Conservation (phyloP, 768 basidiomycete genomes). For the Fistulinella prunicolor region DNA sequence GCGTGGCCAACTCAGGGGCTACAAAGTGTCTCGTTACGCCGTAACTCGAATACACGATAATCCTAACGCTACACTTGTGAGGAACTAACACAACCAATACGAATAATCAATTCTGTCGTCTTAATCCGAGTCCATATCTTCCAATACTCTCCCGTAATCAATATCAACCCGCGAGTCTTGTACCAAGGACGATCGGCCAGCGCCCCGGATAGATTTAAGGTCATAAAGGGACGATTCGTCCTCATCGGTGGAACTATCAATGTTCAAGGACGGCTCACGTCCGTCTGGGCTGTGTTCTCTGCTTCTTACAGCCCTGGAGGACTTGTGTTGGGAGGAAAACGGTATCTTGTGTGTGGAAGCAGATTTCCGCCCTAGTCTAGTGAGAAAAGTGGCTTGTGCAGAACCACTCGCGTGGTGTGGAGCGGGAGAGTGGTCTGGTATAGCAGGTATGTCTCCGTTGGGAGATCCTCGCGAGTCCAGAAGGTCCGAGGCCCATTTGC, state of each 20-base stretch:
- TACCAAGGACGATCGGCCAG: slow-evolving; percentile 6
- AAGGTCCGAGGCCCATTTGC: slow-evolving; percentile 48
- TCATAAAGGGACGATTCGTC: slow-evolving; percentile 25
- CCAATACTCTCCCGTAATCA: slow-evolving; percentile 19
- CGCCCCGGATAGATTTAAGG: slow-evolving; percentile 5
- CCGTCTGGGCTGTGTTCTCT: slow-evolving; percentile 29
- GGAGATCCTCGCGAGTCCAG: slow-evolving; percentile 31
- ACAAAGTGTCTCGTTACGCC: background rate
- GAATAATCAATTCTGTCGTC: background rate
- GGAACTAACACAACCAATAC: background rate
- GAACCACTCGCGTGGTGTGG: slow-evolving; percentile 11
- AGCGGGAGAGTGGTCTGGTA: slow-evolving; percentile 3
- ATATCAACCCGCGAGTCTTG: slow-evolving; percentile 12
- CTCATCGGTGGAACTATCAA: slow-evolving; percentile 58
- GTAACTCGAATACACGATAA: background rate
- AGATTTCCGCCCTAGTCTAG: slow-evolving; percentile 43
- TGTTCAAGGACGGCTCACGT: slow-evolving; percentile 49
- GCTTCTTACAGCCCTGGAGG: slow-evolving; percentile 18
- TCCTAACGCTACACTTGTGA: slow-evolving; percentile 3
- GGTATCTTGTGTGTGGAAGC: slow-evolving; percentile 41
- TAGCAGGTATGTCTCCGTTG: slow-evolving; percentile 12
- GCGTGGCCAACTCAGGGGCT: slow-evolving; percentile 17
- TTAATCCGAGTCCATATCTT: slow-evolving; percentile 24
- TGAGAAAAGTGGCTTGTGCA: slow-evolving; percentile 37
- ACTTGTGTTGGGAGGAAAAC: slow-evolving; percentile 28